A percentile compares a stretch with the other conserved stretches of the same genome.
These are phyloP conservation scores for Arthrobotrys conoides DNA, from an alignment of 2,329 filamentous ascomycete species.

Conservation along the genomic window DNA sequence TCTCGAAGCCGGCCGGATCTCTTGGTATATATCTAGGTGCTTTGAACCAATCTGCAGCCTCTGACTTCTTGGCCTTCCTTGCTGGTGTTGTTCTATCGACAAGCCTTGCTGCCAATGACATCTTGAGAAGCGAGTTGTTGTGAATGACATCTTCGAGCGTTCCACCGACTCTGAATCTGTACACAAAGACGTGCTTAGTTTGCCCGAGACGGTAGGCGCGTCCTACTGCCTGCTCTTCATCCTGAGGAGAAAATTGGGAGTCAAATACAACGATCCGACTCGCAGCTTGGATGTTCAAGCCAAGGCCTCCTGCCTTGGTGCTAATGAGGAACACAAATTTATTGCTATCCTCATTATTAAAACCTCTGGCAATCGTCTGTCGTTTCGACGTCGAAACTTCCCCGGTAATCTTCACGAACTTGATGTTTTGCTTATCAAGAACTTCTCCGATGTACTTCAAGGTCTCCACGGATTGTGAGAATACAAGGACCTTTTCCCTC, in stretches of 20 bases:
- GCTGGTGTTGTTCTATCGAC: constrained; percentile 85
- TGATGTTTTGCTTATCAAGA: constrained; percentile 65
- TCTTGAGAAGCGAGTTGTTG: constrained; percentile 84
- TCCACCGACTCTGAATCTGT: constrained; percentile 82
- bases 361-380: constrained; percentile 76
- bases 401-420: constrained; percentile 78
- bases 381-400: constrained; percentile 72
- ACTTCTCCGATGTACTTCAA: constrained; percentile 56
- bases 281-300: constrained; percentile 85
- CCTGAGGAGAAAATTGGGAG: constrained; percentile 82
- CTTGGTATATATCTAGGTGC: constrained; percentile 72
- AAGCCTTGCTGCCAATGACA: constrained; percentile 81
- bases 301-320: constrained; percentile 83
- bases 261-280: constrained; percentile 91
- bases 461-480: constrained; percentile 80
- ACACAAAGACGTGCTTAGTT: constrained; percentile 83
- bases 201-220: constrained; percentile 89
- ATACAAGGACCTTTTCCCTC: constrained; percentile 83
- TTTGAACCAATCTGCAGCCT: constrained; percentile 72
- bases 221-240: constrained; percentile 89
- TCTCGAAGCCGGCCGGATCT: constrained; percentile 70
- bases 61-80: constrained; percentile 74
- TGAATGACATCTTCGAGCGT: constrained; percentile 84
- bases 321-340: constrained; percentile 80
- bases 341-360: constrained; percentile 73